These are phyloP conservation scores for Neolecta irregularis DNA, from an alignment of 1,139 yeast species.

Conservation along the genomic window DNA sequence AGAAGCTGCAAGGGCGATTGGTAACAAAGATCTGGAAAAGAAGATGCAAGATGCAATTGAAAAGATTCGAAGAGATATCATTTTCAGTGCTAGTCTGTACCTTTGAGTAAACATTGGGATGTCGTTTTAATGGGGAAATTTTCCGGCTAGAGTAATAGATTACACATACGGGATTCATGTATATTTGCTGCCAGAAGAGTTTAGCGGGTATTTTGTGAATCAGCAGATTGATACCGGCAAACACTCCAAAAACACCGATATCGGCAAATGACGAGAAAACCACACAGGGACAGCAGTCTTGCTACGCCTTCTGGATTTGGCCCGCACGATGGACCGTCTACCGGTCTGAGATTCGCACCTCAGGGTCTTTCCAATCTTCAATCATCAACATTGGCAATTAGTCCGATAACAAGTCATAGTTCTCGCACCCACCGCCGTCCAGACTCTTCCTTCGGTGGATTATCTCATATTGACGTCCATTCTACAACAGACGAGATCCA, in stretches of 20 bases:
- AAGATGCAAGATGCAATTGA: conserved; percentile 80
- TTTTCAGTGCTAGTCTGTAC: conserved; percentile 87
- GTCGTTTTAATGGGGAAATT: too few species aligned
- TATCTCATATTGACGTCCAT: neutral
- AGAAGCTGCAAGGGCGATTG: conserved; percentile 76
- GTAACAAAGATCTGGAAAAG: conserved; percentile 66
- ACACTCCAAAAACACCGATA: neutral
- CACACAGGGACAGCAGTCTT: neutral
- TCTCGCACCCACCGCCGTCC: neutral
- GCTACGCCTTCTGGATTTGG: neutral
- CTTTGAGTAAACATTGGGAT: conserved; percentile 27
- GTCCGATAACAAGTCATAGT: conserved; percentile 7
- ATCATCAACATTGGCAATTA: conserved; percentile 10
- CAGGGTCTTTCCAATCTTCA: conserved; percentile 5
- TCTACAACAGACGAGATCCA: conserved; percentile 20
- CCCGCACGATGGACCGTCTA: neutral
- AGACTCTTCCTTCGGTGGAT: neutral
- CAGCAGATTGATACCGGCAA: too few species aligned
- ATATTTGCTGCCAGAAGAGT: too few species aligned
- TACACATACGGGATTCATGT: too few species aligned
- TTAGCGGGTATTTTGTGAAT: too few species aligned
- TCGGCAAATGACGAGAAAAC: conserved; percentile 1
- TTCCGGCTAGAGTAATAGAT: too few species aligned
- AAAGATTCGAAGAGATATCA: conserved; percentile 87
- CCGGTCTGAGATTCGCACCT: neutral